Evolutionary conservation across 1,284 basidiomycete species (phyloP).

Genomic region (Baeospora myosura): DNA sequence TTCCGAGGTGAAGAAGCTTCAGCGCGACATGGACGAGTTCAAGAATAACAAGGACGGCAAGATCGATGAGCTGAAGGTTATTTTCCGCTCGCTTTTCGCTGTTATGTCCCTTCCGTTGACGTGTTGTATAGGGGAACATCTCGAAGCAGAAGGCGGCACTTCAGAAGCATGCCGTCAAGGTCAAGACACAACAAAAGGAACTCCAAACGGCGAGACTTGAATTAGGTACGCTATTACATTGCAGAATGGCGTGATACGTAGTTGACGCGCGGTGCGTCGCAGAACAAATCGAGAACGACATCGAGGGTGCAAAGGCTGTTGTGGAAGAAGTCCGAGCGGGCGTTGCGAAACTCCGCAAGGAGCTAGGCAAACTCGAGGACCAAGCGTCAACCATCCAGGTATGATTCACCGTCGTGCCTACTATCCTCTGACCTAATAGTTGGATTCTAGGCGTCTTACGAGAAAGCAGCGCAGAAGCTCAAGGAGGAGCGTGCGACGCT

Average conservation of each 20-base stretch:
- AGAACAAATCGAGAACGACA: conserved; percentile 85
- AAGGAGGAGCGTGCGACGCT: conserved; percentile 81
- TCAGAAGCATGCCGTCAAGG: conserved; percentile 71
- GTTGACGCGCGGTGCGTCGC: conserved; percentile 7
- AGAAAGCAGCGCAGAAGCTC: conserved; percentile 67
- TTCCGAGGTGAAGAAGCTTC: conserved; percentile 78
- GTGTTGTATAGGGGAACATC: conserved; percentile 57
- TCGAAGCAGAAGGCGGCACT: conserved; percentile 74
- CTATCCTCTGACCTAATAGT: neutral
- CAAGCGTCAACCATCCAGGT: conserved; percentile 54
- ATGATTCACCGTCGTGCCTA: conserved; percentile 10
- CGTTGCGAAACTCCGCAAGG: conserved; percentile 54
- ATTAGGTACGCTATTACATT: conserved; percentile 48
- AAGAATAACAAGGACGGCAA: conserved; percentile 98
- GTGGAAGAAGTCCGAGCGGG: conserved; percentile 56
- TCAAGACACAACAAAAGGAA: conserved; percentile 87
- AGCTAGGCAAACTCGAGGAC: conserved; percentile 54
- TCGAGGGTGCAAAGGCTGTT: conserved; percentile 51
- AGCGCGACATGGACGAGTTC: conserved; percentile 97
- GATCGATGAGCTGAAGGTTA: conserved; percentile 86
- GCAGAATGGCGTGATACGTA: neutral
- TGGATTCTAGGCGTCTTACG: conserved; percentile 20
- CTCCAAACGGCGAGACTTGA: conserved; percentile 84
- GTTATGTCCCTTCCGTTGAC: neutral
- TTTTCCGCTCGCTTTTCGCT: conserved; percentile 12